Evolutionary conservation across 2,329 filamentous ascomycete species (phyloP), one percentile per base, ranked within the genome.

Genomic region (Acrodontium crateriforme): DNA sequence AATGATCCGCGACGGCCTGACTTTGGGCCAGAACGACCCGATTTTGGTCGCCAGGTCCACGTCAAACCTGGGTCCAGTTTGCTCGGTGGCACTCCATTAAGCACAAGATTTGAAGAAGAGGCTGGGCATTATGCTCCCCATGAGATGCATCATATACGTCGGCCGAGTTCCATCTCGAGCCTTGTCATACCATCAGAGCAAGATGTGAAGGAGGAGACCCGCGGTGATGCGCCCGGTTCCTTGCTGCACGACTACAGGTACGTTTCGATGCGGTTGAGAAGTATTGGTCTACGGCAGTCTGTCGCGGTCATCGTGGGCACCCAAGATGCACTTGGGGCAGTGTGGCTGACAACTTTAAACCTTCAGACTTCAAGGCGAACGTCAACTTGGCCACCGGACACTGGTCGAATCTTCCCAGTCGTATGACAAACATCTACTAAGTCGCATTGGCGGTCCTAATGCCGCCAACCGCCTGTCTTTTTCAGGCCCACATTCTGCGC

Each of bases 391-490:
- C 25, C 61, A 67, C 37, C 58, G 64, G 36, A 64, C 67, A 25
- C 61, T 72, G 21, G 62, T 69, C 38, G 62, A 60, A 31, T 72
- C 69, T 3, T 72, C 68, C 14, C 66, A 73, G 42, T 67, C 64
- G 17, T 75, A 74, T 49, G 71, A 75, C 43, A 67, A 73, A 46
- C 66, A 71, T 36, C 52, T 74, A 9, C 51, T 75, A 15, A 71
- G 68, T 26, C 72, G 71, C 39, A 74, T 74, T 33, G 69, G 69
- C 17, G 70, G 70, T 25, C 46, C 46, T 2, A 44, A 65, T 31
- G 70, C 69, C 6, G 64, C 65, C 15, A 63, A 66, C 11, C 56
- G 65, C 27, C 24, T 52, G 4, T 51, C 47, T 6, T 43, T 41
- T 23, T 35, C 36, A 10, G 13, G 20, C 13, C 20, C 20, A 10